phyloP scores from a whole-genome alignment of 257 asterid genomes.

The Paulownia fortunei region DNA sequence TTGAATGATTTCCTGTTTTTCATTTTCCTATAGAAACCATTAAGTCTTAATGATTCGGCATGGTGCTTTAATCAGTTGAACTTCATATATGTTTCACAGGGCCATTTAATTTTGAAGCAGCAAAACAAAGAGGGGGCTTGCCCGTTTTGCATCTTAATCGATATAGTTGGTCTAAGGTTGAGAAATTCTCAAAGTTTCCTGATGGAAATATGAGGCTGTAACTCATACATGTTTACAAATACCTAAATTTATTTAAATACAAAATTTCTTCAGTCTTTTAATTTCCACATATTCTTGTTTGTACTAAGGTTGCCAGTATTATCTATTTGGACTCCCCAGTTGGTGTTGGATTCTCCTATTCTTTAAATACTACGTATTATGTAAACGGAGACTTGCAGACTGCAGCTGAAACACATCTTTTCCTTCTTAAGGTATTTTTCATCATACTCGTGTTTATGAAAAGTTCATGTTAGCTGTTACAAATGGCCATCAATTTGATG shows the following conservation, averaged over 20 bases:
- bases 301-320: conserved; percentile 53
- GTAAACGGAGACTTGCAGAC: conserved; percentile 54
- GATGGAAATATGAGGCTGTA: neutral
- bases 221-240: neutral
- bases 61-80: neutral
- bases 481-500: neutral
- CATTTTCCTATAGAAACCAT: neutral
- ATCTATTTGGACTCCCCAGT: conserved; percentile 68
- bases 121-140: conserved; percentile 44
- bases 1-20: conserved; percentile 7
- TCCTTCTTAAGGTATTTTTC: conserved; percentile 61
- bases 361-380: conserved; percentile 22
- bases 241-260: neutral
- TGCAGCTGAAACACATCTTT: conserved; percentile 55
- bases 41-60: neutral
- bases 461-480: neutral
- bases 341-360: conserved; percentile 69
- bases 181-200: neutral
- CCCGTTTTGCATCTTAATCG: conserved; percentile 64
- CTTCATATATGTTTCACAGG: conserved; percentile 43
- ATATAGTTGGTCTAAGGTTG: conserved; percentile 70
- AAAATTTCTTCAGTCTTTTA: neutral
- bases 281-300: neutral
- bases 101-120: conserved; percentile 64
- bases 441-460: neutral